Conservation (phyloP, 257 asterid species). For the Catharanthus roseus region DNA sequence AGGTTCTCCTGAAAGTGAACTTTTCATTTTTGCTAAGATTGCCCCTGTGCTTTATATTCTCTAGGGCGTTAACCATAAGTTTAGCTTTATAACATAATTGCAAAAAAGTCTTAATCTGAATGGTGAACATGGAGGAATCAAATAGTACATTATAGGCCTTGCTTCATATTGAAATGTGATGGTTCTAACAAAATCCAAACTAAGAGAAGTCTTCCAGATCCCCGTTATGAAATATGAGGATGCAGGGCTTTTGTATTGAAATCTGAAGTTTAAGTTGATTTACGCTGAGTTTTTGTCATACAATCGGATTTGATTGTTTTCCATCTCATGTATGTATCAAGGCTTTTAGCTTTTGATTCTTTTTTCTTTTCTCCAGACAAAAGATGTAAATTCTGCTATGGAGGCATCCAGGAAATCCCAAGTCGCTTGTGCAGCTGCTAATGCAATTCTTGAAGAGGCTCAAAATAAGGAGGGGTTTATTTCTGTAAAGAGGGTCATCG, state of each 20-base stretch:
- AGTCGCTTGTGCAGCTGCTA: constrained; percentile 59
- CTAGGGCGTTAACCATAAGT: too few species aligned
- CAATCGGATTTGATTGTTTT: not conserved
- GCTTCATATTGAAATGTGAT: not conserved
- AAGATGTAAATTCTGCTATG: constrained; percentile 71
- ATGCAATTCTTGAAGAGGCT: constrained; percentile 39
- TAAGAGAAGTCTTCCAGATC: not conserved
- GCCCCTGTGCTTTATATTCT: too few species aligned
- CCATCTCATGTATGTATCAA: not conserved
- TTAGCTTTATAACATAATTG: not conserved
- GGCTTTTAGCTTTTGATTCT: constrained; percentile 15
- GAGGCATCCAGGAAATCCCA: constrained; percentile 75
- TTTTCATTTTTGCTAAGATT: not conserved
- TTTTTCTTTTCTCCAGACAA: constrained; percentile 43
- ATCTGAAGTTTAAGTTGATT: not conserved
- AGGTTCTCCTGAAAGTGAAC: not conserved
- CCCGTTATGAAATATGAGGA: not conserved
- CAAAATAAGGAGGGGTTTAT: constrained; percentile 48
- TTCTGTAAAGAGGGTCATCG: constrained; percentile 60
- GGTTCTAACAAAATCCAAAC: not conserved
- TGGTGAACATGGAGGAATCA: not conserved
- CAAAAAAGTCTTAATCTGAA: not conserved
- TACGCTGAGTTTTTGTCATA: not conserved
- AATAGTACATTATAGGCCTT: not conserved
- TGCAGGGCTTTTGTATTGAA: not conserved